These are phyloP conservation scores for Ceratopteris richardii DNA, from an alignment of 75 land plant species.

Conservation along the genomic window DNA sequence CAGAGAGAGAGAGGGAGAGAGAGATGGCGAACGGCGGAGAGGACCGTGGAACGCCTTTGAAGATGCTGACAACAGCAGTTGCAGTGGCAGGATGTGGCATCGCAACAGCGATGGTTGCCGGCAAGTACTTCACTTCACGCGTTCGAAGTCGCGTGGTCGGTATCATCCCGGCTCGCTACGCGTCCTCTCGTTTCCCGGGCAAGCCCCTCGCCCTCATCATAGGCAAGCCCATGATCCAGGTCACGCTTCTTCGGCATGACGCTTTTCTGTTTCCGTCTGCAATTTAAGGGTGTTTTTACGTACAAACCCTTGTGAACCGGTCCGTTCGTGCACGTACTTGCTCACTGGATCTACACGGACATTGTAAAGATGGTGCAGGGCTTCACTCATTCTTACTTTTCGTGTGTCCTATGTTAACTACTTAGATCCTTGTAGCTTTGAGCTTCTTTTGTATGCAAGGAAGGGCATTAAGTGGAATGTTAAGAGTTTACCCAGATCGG, in stretches of 20 bases:
- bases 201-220: constrained; percentile 82
- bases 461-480: too few relatives aligned
- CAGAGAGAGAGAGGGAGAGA: constrained; percentile 15
- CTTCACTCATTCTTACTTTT: too few relatives aligned
- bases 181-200: constrained; percentile 87
- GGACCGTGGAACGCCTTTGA: background rate
- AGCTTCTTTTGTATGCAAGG: too few relatives aligned
- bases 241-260: constrained; percentile 5
- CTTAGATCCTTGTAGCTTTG: too few relatives aligned
- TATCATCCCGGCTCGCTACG: constrained; percentile 89
- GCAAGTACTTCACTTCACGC: background rate
- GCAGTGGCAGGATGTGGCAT: background rate
- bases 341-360: too few relatives aligned
- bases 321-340: too few relatives aligned
- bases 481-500: too few relatives aligned
- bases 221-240: constrained; percentile 99
- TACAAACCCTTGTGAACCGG: too few relatives aligned
- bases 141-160: constrained; percentile 70
- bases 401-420: too few relatives aligned
- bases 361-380: too few relatives aligned
- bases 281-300: background rate
- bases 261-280: background rate
- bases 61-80: background rate
- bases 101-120: background rate
- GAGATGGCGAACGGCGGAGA: constrained; percentile 1